These are phyloP conservation scores for Carex parvula DNA, from an alignment of 176 grass and related monocot genomes.

Conservation along the genomic window DNA sequence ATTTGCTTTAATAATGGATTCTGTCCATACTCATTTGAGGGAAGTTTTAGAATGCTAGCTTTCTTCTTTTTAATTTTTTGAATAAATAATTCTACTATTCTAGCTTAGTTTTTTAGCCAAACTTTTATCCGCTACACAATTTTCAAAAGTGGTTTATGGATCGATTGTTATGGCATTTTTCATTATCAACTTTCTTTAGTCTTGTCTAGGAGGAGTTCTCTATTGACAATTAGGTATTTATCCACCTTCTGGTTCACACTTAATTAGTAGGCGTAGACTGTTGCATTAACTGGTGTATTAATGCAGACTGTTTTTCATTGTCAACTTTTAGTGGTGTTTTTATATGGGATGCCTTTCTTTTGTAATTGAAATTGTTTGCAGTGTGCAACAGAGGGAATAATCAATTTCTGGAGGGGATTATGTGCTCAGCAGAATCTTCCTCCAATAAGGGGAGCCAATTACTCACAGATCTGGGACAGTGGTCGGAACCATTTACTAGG, in stretches of 20 bases:
- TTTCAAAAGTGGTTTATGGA: neutral
- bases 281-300: neutral
- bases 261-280: neutral
- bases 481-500: too few species aligned
- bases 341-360: too few species aligned
- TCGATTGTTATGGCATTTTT: neutral
- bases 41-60: neutral
- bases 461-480: too few species aligned
- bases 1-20: constrained; percentile 28
- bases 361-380: too few species aligned
- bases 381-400: too few species aligned
- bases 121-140: neutral
- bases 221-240: neutral
- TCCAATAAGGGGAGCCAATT: too few species aligned
- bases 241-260: neutral
- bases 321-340: too few species aligned
- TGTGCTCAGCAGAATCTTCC: too few species aligned
- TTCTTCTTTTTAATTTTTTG: neutral
- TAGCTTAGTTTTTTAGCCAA: neutral
- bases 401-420: too few species aligned
- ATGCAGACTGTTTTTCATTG: too few species aligned
- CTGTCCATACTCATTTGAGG: constrained; percentile 24
- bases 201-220: neutral
- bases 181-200: neutral
- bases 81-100: neutral